These are phyloP conservation scores for Tuber umbilicatum DNA, from an alignment of 495 filamentous ascomycete genomes.

Conservation along the genomic window DNA sequence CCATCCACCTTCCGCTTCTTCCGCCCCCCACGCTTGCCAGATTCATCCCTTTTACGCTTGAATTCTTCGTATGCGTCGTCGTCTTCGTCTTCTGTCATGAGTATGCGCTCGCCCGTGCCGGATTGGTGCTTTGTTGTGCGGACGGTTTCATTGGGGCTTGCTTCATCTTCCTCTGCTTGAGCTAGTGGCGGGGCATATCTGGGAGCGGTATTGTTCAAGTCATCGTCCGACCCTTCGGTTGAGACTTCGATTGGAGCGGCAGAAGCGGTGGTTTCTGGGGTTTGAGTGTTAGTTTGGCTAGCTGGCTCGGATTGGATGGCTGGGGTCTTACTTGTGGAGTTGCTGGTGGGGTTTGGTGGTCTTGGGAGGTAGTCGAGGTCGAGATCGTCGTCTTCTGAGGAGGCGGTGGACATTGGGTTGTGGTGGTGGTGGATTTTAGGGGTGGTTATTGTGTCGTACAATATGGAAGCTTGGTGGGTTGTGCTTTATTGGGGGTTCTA, in stretches of 20 bases:
- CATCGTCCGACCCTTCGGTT: neutral
- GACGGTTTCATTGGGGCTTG: constrained; percentile 3
- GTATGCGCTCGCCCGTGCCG: constrained; percentile 24
- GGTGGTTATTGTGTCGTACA: neutral
- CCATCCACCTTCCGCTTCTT: constrained; percentile 20
- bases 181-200: neutral
- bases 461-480: neutral
- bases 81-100: constrained; percentile 41
- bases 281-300: neutral
- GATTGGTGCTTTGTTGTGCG: constrained; percentile 25
- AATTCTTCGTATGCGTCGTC: constrained; percentile 42
- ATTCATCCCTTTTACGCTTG: constrained; percentile 36
- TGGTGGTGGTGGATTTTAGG: neutral
- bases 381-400: neutral
- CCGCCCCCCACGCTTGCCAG: constrained; percentile 1
- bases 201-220: neutral
- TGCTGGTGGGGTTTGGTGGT: neutral
- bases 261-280: neutral
- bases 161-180: neutral
- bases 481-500: neutral
- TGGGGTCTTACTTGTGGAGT: neutral
- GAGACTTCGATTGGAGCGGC: neutral
- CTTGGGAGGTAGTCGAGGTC: neutral
- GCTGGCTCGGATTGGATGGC: neutral
- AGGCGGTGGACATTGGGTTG: neutral